These are phyloP conservation scores for Wickerhamiella allomyrinae DNA, from an alignment of 805 yeast genomes.

Conservation along the genomic window DNA sequence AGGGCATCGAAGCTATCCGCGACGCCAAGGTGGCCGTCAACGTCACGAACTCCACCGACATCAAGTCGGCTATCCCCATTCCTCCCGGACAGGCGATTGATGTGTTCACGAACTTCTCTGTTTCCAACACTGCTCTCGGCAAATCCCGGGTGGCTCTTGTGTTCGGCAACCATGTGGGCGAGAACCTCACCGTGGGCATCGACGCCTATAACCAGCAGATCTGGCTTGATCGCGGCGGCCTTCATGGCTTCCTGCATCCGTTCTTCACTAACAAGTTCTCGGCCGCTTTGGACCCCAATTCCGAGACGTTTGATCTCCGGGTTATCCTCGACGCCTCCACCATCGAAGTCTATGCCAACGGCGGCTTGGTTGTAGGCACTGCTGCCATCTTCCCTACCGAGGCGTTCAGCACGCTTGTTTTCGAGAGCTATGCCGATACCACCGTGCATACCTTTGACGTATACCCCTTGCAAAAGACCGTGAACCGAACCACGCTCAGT, in stretches of 20 bases:
- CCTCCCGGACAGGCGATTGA: background rate
- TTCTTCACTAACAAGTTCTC: slow-evolving; percentile 14
- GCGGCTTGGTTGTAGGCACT: slow-evolving; percentile 11
- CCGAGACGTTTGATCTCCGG: slow-evolving; percentile 4
- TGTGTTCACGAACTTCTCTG: background rate
- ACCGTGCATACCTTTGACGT: slow-evolving; percentile 3
- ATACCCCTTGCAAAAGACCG: slow-evolving; percentile 6
- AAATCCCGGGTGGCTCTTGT: slow-evolving; percentile 1
- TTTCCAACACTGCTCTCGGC: slow-evolving; percentile 2
- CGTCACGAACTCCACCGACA: background rate
- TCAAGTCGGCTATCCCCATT: background rate
- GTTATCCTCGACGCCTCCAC: slow-evolving; percentile 12
- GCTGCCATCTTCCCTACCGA: slow-evolving; percentile 8
- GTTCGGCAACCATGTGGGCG: slow-evolving; percentile 6
- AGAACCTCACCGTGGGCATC: slow-evolving; percentile 9
- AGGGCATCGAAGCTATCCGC: slow-evolving; percentile 6
- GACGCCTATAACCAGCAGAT: slow-evolving; percentile 7
- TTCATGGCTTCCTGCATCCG: slow-evolving; percentile 10
- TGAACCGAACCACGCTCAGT: slow-evolving; percentile 7
- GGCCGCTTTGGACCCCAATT: slow-evolving; percentile 3
- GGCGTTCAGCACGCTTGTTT: slow-evolving; percentile 5
- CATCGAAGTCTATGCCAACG: slow-evolving; percentile 11
- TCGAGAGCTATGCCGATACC: slow-evolving; percentile 2
- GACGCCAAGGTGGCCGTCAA: background rate
- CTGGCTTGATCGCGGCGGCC: slow-evolving; percentile 12